phyloP scores from a whole-genome alignment of 2,329 filamentous ascomycete genomes.

The Apiospora saccharicola region DNA sequence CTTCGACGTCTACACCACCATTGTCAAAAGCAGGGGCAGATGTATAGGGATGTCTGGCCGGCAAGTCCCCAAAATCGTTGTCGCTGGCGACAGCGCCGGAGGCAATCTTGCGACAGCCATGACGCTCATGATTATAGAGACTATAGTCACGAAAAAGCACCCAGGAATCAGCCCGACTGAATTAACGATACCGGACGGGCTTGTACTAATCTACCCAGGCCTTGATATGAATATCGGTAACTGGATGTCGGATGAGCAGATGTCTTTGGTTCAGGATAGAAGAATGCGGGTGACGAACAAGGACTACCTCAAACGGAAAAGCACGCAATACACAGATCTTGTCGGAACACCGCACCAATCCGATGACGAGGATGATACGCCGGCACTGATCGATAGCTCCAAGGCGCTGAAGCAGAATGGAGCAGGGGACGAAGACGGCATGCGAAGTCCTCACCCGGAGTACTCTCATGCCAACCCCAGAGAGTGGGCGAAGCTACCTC shows the following conservation, averaged over 20 bases:
- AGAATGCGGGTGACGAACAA: constrained; percentile 79
- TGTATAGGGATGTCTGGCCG: constrained; percentile 78
- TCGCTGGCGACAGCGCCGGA: constrained; percentile 83
- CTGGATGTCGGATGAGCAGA: constrained; percentile 99
- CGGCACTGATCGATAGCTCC: constrained; percentile 43
- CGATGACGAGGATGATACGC: constrained; percentile 70
- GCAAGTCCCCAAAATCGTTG: constrained; percentile 70
- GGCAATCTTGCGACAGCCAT: constrained; percentile 83
- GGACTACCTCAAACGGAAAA: constrained; percentile 82
- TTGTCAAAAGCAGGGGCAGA: constrained; percentile 74
- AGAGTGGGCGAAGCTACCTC: constrained; percentile 40
- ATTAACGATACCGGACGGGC: constrained; percentile 77
- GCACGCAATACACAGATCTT: constrained; percentile 84
- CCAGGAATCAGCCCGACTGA: constrained; percentile 63
- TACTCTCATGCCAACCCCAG: constrained; percentile 58
- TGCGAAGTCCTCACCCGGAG: constrained; percentile 54
- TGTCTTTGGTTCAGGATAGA: constrained; percentile 89
- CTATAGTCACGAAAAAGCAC: constrained; percentile 63
- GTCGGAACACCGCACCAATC: constrained; percentile 85
- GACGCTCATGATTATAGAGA: constrained; percentile 89
- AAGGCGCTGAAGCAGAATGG: constrained; percentile 32
- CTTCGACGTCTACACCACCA: constrained; percentile 82
- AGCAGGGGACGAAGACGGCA: constrained; percentile 29
- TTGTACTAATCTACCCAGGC: constrained; percentile 87
- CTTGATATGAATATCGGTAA: constrained; percentile 98